These are phyloP conservation scores for Tanacetum coccineum DNA, from an alignment of 129 eudicot species.

Conservation along the genomic window DNA sequence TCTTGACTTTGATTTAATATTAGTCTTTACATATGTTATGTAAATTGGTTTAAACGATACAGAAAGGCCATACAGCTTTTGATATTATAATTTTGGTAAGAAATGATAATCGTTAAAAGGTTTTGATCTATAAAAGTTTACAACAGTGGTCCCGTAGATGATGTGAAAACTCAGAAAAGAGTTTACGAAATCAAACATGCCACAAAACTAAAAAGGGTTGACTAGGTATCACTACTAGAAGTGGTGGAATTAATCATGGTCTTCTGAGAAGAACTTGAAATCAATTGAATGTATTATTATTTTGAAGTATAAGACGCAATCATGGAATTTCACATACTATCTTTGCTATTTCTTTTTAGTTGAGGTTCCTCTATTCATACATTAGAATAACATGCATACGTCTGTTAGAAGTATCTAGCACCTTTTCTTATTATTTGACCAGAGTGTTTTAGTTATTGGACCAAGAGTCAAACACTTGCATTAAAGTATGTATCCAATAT, in stretches of 20 bases:
- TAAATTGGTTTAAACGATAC: slow-evolving; percentile 12
- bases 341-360: slow-evolving; percentile 4
- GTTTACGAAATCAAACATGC: slow-evolving; percentile 7
- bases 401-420: too few relatives aligned
- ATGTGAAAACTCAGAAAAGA: neutral
- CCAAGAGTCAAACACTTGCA: slow-evolving; percentile 12
- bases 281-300: neutral
- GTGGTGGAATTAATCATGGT: neutral
- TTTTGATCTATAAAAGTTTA: too few relatives aligned
- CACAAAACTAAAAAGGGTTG: slow-evolving; percentile 2
- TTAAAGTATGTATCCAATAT: neutral
- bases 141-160: too few relatives aligned
- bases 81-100: too few relatives aligned
- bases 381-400: neutral
- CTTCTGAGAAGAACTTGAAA: slow-evolving; percentile 1
- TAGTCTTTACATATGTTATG: slow-evolving; percentile 18
- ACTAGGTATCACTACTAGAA: neutral
- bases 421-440: too few relatives aligned
- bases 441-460: neutral
- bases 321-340: neutral
- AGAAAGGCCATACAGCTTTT: too few relatives aligned
- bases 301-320: neutral
- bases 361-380: neutral
- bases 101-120: too few relatives aligned
- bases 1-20: slow-evolving; percentile 12